Evolutionary conservation across 345 rosid genomes (phyloP).

Genomic region (Syzygium aqueum): DNA sequence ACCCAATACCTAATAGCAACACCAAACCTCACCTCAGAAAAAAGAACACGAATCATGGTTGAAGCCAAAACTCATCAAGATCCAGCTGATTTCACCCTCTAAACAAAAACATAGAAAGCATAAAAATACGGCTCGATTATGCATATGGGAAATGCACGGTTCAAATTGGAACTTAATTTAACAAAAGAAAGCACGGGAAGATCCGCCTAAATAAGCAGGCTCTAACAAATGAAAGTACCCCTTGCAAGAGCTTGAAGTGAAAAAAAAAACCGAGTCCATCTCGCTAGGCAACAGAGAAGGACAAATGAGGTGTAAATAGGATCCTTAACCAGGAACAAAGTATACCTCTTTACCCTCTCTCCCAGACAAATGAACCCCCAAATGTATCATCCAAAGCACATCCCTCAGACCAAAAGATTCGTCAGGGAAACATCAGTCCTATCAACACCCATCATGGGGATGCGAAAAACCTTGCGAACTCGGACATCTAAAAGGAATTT

Average conservation of each 20-base stretch:
- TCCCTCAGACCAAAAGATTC: background rate
- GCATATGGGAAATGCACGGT: background rate
- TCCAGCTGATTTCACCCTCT: background rate
- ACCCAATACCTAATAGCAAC: background rate
- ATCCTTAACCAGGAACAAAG: background rate
- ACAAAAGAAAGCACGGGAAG: background rate
- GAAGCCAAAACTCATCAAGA: background rate
- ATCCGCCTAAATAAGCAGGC: background rate
- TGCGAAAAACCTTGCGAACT: background rate
- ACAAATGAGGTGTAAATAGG: background rate
- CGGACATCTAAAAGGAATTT: background rate
- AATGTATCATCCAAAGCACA: background rate
- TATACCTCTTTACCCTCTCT: background rate
- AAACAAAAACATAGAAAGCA: background rate
- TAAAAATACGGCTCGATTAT: background rate
- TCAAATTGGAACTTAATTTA: background rate
- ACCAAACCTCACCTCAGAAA: background rate
- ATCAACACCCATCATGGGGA: slow-evolving; percentile 2
- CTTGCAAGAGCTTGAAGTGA: background rate
- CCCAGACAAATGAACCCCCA: background rate
- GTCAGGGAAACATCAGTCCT: background rate
- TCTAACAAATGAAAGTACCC: background rate
- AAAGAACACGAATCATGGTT: background rate
- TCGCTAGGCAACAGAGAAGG: background rate
- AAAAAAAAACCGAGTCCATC: background rate